phyloP scores from a whole-genome alignment of 768 basidiomycete species.

The Auricularia heimuer region DNA sequence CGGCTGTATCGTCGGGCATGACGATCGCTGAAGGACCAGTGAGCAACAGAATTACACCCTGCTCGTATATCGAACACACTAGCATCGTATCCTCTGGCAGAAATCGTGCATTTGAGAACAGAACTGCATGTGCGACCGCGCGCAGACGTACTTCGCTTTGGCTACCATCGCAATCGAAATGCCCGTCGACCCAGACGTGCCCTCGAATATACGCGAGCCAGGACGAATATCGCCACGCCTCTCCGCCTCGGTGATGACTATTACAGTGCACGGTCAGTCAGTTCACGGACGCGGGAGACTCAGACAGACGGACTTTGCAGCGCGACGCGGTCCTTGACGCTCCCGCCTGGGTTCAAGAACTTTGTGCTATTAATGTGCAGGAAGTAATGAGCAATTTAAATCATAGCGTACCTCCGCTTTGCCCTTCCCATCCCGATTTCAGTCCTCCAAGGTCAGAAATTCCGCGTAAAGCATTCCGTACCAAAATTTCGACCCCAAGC shows the following conservation, averaged over 20 bases:
- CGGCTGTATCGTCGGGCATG: slow-evolving; percentile 81
- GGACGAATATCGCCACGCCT: slow-evolving; percentile 70
- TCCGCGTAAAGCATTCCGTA: slow-evolving; percentile 13
- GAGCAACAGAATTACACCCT: not conserved
- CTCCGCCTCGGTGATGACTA: slow-evolving; percentile 95
- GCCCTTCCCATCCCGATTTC: slow-evolving; percentile 30
- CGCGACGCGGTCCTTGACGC: slow-evolving; percentile 97
- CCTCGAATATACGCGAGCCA: slow-evolving; percentile 90
- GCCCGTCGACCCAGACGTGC: slow-evolving; percentile 92
- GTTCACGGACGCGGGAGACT: no score
- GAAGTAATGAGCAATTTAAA: not conserved
- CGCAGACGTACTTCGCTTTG: slow-evolving; percentile 54
- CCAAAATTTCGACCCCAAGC: slow-evolving; percentile 84
- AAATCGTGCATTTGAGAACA: not conserved
- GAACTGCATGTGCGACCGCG: not conserved
- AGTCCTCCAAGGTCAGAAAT: not conserved
- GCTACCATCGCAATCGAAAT: slow-evolving; percentile 95
- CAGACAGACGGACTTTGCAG: slow-evolving; percentile 53
- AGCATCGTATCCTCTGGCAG: slow-evolving; percentile 70
- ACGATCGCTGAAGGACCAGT: slow-evolving; percentile 55
- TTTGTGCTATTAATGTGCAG: slow-evolving; percentile 20
- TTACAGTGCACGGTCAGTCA: no score
- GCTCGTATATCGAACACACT: slow-evolving; percentile 37
- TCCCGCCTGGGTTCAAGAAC: slow-evolving; percentile 96
- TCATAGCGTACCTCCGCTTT: slow-evolving; percentile 73